Percentiles rank a stretch among this genome's conserved stretches.
These are phyloP conservation scores for Hyphodiscus hymeniophilus DNA, from an alignment of 495 filamentous ascomycete species.

Conservation along the genomic window DNA sequence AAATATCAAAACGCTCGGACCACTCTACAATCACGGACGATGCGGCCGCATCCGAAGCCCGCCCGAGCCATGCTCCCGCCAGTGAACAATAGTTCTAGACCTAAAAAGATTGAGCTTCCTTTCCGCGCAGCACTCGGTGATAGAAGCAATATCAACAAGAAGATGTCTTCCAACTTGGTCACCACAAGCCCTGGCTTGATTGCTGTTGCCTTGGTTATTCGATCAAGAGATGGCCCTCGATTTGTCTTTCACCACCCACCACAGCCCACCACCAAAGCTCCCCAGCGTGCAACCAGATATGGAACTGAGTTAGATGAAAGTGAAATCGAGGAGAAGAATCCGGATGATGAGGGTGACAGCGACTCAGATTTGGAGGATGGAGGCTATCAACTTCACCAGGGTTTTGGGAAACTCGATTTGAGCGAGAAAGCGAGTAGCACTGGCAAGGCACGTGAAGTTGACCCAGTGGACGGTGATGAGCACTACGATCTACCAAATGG, in stretches of 20 bases:
- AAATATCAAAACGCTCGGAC: neutral
- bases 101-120: neutral
- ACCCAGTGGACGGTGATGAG: constrained; percentile 45
- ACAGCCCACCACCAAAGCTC: constrained; percentile 35
- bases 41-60: neutral
- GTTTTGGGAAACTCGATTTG: constrained; percentile 5
- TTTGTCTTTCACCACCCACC: constrained; percentile 92
- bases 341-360: constrained; percentile 33
- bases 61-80: neutral
- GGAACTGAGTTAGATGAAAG: constrained; percentile 22
- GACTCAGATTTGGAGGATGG: constrained; percentile 19
- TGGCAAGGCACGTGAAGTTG: constrained; percentile 7
- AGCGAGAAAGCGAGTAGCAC: neutral
- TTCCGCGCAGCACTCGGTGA: neutral
- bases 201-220: constrained; percentile 74
- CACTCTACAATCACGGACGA: too few species aligned
- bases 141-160: neutral
- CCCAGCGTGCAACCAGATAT: constrained; percentile 3
- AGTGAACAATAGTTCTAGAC: neutral
- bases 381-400: neutral
- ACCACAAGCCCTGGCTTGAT: constrained; percentile 30
- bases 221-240: constrained; percentile 70
- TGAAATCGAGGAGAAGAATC: constrained; percentile 21
- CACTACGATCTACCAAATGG: constrained; percentile 42
- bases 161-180: neutral